Evolutionary conservation across 2,329 filamentous ascomycete genomes (phyloP).

Genomic region (Apiospora hydei): DNA sequence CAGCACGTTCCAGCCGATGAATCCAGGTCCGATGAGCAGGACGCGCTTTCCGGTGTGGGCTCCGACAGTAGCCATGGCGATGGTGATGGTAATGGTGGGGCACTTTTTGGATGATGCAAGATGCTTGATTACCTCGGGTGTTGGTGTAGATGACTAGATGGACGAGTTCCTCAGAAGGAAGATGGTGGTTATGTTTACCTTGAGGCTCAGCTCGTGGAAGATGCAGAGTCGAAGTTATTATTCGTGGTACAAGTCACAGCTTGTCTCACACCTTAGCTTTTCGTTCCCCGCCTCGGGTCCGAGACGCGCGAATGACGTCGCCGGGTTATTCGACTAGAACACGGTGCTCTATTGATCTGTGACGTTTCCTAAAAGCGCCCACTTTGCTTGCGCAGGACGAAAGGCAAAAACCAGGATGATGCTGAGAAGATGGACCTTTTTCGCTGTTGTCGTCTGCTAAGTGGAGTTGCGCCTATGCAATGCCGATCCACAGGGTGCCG

Average conservation of each 20-base stretch:
- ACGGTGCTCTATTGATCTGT: not conserved
- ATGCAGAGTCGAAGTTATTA: not conserved
- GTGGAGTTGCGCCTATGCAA: constrained; percentile 17
- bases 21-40: constrained; percentile 54
- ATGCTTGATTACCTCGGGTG: not conserved
- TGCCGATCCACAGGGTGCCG: constrained; percentile 13
- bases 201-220: constrained; percentile 1
- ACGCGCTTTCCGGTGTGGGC: constrained; percentile 38
- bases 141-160: not conserved
- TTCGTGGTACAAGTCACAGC: constrained; percentile 3
- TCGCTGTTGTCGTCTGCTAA: constrained; percentile 1
- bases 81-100: not conserved
- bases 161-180: not conserved
- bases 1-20: constrained; percentile 56
- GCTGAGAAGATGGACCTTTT: constrained; percentile 5
- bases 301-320: constrained; percentile 16
- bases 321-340: not conserved
- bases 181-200: not conserved
- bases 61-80: constrained; percentile 3
- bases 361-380: not conserved
- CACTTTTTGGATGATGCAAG: not conserved
- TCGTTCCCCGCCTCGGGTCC: not conserved
- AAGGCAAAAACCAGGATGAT: not conserved
- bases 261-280: not conserved
- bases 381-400: not conserved